phyloP scores from a whole-genome alignment of 371 early-diverging fungal species.

The Smittium mucronatum region DNA sequence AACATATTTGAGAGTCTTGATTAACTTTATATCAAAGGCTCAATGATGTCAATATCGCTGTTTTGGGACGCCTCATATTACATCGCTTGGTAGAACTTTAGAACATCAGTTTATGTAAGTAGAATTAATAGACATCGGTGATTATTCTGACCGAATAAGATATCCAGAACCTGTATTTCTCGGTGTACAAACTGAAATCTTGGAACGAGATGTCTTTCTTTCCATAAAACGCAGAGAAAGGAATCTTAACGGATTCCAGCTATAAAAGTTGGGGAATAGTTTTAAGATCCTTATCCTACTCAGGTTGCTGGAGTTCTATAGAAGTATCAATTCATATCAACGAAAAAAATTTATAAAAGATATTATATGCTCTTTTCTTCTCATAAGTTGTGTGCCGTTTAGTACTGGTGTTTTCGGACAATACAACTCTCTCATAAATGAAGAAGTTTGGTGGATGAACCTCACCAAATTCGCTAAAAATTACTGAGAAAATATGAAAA shows the following conservation, averaged over 20 bases:
- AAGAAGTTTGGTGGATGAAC: background rate
- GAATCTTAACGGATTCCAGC: background rate
- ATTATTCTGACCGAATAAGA: background rate
- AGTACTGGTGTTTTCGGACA: background rate
- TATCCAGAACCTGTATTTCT: background rate
- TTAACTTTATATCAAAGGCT: background rate
- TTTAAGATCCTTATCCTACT: background rate
- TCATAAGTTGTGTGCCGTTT: background rate
- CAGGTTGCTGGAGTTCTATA: background rate
- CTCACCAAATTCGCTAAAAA: background rate
- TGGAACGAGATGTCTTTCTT: background rate
- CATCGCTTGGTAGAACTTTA: background rate
- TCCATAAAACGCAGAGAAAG: background rate
- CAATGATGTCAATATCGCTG: conserved; percentile 3
- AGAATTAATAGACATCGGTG: background rate
- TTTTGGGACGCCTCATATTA: background rate
- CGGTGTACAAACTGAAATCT: background rate
- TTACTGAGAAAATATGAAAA: background rate
- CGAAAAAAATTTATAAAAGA: background rate
- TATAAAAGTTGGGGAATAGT: background rate
- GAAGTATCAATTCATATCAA: background rate
- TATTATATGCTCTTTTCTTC: background rate
- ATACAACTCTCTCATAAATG: background rate
- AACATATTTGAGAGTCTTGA: background rate
- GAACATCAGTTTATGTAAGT: background rate